Base-by-base conservation (phyloP, 208 protist species). In the Novymonas esmeraldas region DNA sequence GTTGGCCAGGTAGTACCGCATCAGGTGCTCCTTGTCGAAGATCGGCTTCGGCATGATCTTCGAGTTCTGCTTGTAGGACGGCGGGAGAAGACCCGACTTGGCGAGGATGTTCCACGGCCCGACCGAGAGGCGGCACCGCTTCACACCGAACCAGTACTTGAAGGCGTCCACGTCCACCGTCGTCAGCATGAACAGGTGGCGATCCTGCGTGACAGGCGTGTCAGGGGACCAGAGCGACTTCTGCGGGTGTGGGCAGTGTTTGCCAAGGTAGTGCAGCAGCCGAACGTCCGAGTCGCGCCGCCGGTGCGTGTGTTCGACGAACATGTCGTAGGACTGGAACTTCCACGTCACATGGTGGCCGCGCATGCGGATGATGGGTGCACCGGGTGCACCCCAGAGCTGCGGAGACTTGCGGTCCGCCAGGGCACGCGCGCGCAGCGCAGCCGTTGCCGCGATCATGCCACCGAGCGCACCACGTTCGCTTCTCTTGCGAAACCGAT, bases 141-240 rank as follows among this genome's bases (percentile, higher is more conserved):
- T 94, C 48, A 95, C 89, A 50, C 92, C 92, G 76, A 95, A 96
- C 87, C 89, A 96, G 50, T 96, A 96, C 72, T 96, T 96, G 78
- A 96, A 96, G 24, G 92, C 88, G 67, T 96, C 92, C 44, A 96
- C 82, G 64, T 96, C 92, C 20, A 96, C 71, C 0, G 89, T 96
- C 14, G 85, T 96, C 20, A 96, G 76, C 87, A 93, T 96, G 41
- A 96, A 96, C n/a, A 96, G 67, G 64, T 96, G 92, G 13, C 92
- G 68, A 62, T 96, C 92, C 78, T 96, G 92, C 57, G 84, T 82
- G 16, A 96, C 89, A 6, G 92, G 92, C 11, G 86, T 95, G 75
- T 96, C 92, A 4, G 92, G 92, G n/a, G 89, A 95, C 89, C 92
- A 96, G 28, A 96, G 82, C 3, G 92, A 96, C 73, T 96, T 96